phyloP scores from a whole-genome alignment of 495 filamentous ascomycete genomes.

The Podospora bellae-mahoneyi region DNA sequence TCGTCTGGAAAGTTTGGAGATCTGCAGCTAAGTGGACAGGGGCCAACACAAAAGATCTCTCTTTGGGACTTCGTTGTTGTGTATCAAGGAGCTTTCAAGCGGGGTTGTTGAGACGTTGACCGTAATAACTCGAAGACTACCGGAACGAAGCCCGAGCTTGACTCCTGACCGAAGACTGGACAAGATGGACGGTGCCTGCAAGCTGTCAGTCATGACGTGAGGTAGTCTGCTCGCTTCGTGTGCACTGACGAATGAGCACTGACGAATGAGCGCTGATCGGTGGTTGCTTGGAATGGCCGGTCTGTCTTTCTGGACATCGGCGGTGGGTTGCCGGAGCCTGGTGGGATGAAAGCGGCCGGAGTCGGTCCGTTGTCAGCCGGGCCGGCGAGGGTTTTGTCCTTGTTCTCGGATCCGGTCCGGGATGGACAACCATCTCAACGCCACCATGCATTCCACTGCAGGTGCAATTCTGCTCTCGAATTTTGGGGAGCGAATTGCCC shows the following conservation, averaged over 20 bases:
- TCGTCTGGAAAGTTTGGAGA: not conserved
- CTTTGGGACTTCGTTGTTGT: not conserved
- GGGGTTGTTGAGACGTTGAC: not conserved
- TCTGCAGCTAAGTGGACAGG: not conserved
- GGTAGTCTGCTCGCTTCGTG: not conserved
- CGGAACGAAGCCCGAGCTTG: not conserved
- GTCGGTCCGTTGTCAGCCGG: not conserved
- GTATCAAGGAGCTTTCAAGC: not conserved
- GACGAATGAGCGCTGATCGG: not conserved
- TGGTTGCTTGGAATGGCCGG: not conserved
- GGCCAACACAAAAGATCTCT: not conserved
- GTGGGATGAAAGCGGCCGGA: not conserved
- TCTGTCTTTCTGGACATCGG: not conserved
- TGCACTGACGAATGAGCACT: not conserved
- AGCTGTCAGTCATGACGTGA: not conserved
- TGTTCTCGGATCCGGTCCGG: not conserved
- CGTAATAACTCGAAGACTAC: no score
- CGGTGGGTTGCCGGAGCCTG: not conserved
- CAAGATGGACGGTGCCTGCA: not conserved
- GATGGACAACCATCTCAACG: not conserved
- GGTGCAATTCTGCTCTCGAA: not conserved
- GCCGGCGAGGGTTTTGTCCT: not conserved
- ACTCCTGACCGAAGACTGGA: not conserved
- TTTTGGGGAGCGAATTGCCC: not conserved
- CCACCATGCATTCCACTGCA: constrained; percentile 8